Percentiles rank a stretch among this genome's conserved stretches.
These are phyloP conservation scores for Penicillium crystallinum DNA, from an alignment of 495 filamentous ascomycete species.

Conservation along the genomic window DNA sequence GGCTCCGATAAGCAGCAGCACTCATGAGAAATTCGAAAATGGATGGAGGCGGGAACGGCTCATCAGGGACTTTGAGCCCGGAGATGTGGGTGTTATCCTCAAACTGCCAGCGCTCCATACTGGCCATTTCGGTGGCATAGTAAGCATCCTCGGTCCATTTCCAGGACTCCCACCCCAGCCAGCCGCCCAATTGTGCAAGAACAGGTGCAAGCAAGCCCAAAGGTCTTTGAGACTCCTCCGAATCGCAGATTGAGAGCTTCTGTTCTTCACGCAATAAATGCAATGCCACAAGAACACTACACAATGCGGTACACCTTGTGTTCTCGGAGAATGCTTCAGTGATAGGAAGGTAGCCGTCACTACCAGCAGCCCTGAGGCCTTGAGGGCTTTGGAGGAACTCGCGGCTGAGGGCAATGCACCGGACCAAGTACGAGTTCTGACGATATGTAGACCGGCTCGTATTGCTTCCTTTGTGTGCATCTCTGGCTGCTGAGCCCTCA, in stretches of 20 bases:
- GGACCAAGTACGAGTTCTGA: conserved; percentile 39
- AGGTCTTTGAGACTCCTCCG: conserved; percentile 48
- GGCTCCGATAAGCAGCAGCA: conserved; percentile 25
- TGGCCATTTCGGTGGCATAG: conserved; percentile 67
- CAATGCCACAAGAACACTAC: conserved; percentile 67
- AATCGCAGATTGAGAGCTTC: conserved; percentile 67
- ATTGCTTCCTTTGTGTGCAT: conserved; percentile 16
- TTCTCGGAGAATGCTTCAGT: conserved; percentile 47
- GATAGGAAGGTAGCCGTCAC: conserved; percentile 58
- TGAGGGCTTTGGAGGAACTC: conserved; percentile 55
- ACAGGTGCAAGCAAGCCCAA: conserved; percentile 57
- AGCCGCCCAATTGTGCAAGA: conserved; percentile 73
- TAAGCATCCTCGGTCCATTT: conserved; percentile 47
- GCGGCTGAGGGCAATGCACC: conserved; percentile 41
- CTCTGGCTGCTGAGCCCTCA: conserved; percentile 25
- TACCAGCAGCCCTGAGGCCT: conserved; percentile 47
- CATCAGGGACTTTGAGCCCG: conserved; percentile 40
- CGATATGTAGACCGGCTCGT: conserved; percentile 39
- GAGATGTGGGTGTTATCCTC: conserved; percentile 48
- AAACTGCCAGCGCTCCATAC: conserved; percentile 55
- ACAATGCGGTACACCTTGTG: conserved; percentile 54
- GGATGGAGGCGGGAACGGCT: conserved; percentile 64
- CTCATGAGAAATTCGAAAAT: conserved; percentile 62
- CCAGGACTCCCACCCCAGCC: conserved; percentile 82
- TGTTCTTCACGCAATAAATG: conserved; percentile 85